Base-by-base conservation (phyloP, 2,329 filamentous ascomycete genomes). In the Scedosporium minutisporum region DNA sequence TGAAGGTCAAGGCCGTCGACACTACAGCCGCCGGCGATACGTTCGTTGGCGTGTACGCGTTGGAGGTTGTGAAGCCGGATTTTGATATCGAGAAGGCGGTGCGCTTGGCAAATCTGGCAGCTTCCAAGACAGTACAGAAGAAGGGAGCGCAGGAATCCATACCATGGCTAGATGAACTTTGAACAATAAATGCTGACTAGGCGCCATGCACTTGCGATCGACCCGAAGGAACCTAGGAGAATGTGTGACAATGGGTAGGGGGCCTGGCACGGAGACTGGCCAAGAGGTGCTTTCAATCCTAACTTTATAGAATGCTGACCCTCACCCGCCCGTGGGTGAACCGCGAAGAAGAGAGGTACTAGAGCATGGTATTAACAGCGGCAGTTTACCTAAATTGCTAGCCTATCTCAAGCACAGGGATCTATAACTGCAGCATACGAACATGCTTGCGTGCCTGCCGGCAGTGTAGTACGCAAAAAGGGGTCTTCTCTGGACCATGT, bases 1-100 rank as follows among this genome's bases (percentile, higher is more conserved):
- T 84, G 65, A 88, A 89, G 73, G 88, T 91, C 3, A 76, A 73
- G 21, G 93, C 97, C 1, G 85, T 97, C 4, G 93, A 97, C 73
- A 97, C 93, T 1, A 97, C 93, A 6, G 93, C 89, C 1, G 95
- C 95, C 4, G 93, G 93, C 0, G 93, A 97, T 73, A 97, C 93
- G 0, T 97, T 97, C 76, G 90, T 96, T 4, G 93, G 95, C 1
- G 89, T 86, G 23, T 96, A 96, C 72, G 89, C 91, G 2, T 84
- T 95, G 27, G 84, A 86, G 63, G 82, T 88, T 33, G 90, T 90
- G 46, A 80, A 71, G 61, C 71, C 71, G 63, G 65, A 63, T 12
- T 82, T 85, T 63, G 79, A 82, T 63, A 80, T 89, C 55, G 82
- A 82, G 64, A 77, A 79, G 1, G 86, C 88, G 29, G 71, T 78